phyloP scores from a whole-genome alignment of 1,139 yeast species.

The Yamadazyma pseudoaaseri region DNA sequence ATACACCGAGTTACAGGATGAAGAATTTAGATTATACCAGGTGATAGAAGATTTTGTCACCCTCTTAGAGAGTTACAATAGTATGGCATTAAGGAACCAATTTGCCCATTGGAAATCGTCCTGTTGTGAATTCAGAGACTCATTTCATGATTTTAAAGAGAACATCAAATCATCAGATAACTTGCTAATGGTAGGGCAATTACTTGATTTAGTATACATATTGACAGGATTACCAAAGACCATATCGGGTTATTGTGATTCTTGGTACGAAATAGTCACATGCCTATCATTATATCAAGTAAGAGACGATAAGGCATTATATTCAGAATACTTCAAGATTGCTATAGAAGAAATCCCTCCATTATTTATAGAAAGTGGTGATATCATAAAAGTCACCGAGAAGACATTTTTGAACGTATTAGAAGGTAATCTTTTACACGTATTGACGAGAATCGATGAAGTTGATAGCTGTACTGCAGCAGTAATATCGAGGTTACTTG shows the following conservation, averaged over 20 bases:
- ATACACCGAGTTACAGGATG: slow-evolving; percentile 34
- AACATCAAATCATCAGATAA: slow-evolving; percentile 20
- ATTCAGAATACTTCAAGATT: slow-evolving; percentile 31
- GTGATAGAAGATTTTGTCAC: slow-evolving; percentile 49
- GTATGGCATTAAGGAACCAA: slow-evolving; percentile 39
- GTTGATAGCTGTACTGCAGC: slow-evolving; percentile 71
- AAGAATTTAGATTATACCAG: slow-evolving; percentile 27
- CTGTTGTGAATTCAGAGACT: slow-evolving; percentile 52
- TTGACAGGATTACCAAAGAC: slow-evolving; percentile 55
- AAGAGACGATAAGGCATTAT: slow-evolving; percentile 36
- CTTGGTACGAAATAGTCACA: slow-evolving; percentile 73
- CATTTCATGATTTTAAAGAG: slow-evolving; percentile 23
- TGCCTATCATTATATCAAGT: slow-evolving; percentile 65
- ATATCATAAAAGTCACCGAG: slow-evolving; percentile 46
- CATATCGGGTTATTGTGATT: slow-evolving; percentile 45
- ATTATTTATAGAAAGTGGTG: slow-evolving; percentile 16
- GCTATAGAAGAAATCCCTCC: slow-evolving; percentile 39
- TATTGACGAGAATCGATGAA: slow-evolving; percentile 58
- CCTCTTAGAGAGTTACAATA: slow-evolving; percentile 40
- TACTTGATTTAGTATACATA: slow-evolving; percentile 43
- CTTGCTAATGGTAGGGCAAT: slow-evolving; percentile 33
- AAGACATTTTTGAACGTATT: slow-evolving; percentile 60
- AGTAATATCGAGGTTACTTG: slow-evolving; percentile 60
- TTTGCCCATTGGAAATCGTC: slow-evolving; percentile 52
- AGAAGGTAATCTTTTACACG: slow-evolving; percentile 56